Evolutionary conservation across 441 rosid species (phyloP).

Genomic region (Bocquillonia castaneifolia): DNA sequence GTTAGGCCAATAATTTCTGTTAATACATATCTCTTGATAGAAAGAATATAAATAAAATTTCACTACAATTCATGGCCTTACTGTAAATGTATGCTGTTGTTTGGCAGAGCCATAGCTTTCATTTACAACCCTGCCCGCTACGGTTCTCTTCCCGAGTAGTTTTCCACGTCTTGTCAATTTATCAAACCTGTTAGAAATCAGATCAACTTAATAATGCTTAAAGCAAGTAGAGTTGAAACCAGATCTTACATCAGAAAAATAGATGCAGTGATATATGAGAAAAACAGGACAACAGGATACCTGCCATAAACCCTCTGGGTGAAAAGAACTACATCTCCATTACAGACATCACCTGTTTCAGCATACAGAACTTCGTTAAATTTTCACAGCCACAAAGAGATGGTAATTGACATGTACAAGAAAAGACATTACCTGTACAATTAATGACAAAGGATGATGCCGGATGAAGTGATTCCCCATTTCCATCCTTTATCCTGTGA

Average conservation of each 20-base stretch:
- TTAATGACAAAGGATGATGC: constrained; percentile 40
- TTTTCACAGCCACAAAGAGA: background rate
- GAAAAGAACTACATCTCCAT: constrained; percentile 57
- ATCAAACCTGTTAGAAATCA: constrained; percentile 35
- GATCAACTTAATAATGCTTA: constrained; percentile 14
- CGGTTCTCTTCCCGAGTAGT: constrained; percentile 46
- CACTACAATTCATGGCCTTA: constrained; percentile 19
- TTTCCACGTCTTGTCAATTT: constrained; percentile 41
- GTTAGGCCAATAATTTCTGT: background rate
- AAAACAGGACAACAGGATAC: constrained; percentile 28
- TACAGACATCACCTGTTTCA: constrained; percentile 55
- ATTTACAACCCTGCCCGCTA: constrained; percentile 58
- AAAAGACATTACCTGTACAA: constrained; percentile 35
- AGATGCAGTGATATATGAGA: constrained; percentile 13
- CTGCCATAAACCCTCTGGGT: constrained; percentile 49
- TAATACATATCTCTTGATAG: background rate
- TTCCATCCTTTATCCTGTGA: constrained; percentile 44
- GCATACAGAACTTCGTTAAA: constrained; percentile 2
- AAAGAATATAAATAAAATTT: constrained; percentile 4
- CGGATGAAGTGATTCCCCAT: constrained; percentile 43
- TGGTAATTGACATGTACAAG: background rate
- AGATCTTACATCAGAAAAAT: background rate
- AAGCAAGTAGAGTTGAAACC: constrained; percentile 6
- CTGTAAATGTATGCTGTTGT: constrained; percentile 73
- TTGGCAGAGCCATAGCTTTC: constrained; percentile 71